Evolutionary conservation across 2,329 filamentous ascomycete species (phyloP), one percentile per base, ranked within the genome.

Genomic region (Hymenoscyphus fraxineus): DNA sequence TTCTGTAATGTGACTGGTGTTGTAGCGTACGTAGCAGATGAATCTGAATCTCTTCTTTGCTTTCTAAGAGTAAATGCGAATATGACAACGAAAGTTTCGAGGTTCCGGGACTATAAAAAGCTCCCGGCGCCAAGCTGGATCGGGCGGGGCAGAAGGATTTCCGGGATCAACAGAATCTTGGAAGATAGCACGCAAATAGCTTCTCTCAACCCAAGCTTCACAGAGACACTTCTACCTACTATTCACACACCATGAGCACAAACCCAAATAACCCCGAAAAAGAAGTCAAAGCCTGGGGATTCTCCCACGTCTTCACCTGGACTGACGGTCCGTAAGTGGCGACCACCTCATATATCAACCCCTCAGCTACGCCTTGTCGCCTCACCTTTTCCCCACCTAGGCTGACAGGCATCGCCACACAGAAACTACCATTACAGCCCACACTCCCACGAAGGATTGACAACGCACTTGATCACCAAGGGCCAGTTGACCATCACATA

Each of bases 221-320:
- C 38, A 35, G 12, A 35, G 16, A 58, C 16, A 59, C 15, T 44
- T 4, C 16, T 7, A 51, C 15, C 16, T 7, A 51, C 44, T 19
- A 51, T n/a, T 22, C 10, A 51, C 44, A 12, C n/a, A 51, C 16
- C n/a, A 73, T 71, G 70, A 32, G 64, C 62, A 13, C 61, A 15
- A 80, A 79, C 69, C 79, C 76, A 62, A 76, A 73, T 65, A 79
- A 84, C 51, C 78, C 80, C 44, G 88, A 92, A 74, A 77, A 79
- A 59, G 79, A 89, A 72, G 88, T 92, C 32, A 81, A 81, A 41
- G 85, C 83, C 1, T 91, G 89, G 88, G 89, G 89, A 1, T 92
- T 91, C 73, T 69, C 75, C 2, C 80, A 86, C 59, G 88, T 90
- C 72, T 90, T 90, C 68, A 91, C 88, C 2, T 92, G 89, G 88